Conservation (phyloP, 1,284 basidiomycete species). For the Microbotryum scabiosae region DNA sequence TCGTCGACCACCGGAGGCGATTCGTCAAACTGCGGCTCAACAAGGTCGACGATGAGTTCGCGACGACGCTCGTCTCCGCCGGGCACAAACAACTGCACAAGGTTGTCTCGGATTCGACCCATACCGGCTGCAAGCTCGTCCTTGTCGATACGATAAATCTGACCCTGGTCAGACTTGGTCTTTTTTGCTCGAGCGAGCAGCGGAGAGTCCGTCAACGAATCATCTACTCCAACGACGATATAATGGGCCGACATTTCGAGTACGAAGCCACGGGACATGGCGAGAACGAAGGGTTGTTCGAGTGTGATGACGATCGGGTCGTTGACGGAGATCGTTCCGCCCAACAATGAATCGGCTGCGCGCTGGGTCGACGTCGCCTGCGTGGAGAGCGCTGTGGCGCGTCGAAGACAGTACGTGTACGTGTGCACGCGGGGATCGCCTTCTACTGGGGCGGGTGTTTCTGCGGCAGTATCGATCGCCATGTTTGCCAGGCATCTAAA, state of each 20-base stretch:
- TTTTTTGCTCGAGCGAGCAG: background rate
- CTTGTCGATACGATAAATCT: slow-evolving; percentile 80
- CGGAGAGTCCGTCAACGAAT: slow-evolving; percentile 52
- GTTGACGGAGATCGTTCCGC: slow-evolving; percentile 65
- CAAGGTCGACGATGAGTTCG: slow-evolving; percentile 72
- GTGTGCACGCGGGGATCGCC: slow-evolving; percentile 45
- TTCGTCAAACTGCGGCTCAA: slow-evolving; percentile 53
- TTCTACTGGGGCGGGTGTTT: slow-evolving; percentile 39
- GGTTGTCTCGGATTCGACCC: slow-evolving; percentile 77
- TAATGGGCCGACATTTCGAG: slow-evolving; percentile 56
- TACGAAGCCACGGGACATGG: slow-evolving; percentile 76
- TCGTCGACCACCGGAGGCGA: no score
- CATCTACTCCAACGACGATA: slow-evolving; percentile 72
- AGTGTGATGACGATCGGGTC: slow-evolving; percentile 75
- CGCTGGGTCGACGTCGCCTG: slow-evolving; percentile 9
- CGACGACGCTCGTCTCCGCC: slow-evolving; percentile 56
- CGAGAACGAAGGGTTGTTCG: slow-evolving; percentile 72
- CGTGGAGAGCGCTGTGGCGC: slow-evolving; percentile 8
- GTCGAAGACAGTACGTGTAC: slow-evolving; percentile 56
- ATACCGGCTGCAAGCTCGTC: slow-evolving; percentile 85
- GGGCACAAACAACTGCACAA: slow-evolving; percentile 75
- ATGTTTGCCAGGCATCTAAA: slow-evolving; percentile 60
- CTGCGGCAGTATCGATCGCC: slow-evolving; percentile 50
- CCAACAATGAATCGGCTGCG: slow-evolving; percentile 51
- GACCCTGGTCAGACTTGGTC: slow-evolving; percentile 1